phyloP scores from a whole-genome alignment of 2,329 filamentous ascomycete genomes.

The Aspergillus sp. region DNA sequence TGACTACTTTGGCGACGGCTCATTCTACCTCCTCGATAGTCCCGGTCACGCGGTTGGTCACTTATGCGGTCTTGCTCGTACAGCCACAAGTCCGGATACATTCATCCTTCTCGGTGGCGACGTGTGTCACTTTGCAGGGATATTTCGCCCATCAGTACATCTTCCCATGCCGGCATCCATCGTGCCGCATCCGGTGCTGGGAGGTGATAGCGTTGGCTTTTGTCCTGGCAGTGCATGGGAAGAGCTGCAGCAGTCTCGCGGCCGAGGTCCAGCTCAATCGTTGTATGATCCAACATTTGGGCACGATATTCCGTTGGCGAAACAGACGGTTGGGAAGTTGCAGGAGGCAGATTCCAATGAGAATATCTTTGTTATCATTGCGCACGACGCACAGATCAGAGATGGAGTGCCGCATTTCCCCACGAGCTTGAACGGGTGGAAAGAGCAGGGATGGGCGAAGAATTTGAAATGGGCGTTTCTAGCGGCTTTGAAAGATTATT shows the following conservation, averaged over 20 bases:
- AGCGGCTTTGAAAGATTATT: constrained; percentile 12
- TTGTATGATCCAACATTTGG: constrained; percentile 24
- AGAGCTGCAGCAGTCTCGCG: constrained; percentile 14
- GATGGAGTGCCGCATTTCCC: constrained; percentile 29
- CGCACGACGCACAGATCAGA: constrained; percentile 27
- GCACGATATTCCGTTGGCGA: constrained; percentile 25
- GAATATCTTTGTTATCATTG: constrained; percentile 31
- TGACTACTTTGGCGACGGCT: constrained; percentile 57
- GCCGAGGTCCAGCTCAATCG: constrained; percentile 7
- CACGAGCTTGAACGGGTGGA: constrained; percentile 28
- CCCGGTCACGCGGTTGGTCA: constrained; percentile 8
- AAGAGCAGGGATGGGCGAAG: constrained; percentile 22
- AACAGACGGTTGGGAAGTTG: constrained; percentile 19
- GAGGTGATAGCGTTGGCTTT: neutral
- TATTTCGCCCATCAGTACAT: neutral
- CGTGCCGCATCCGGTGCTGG: neutral
- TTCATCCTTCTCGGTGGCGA: constrained; percentile 1
- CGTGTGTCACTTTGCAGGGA: neutral
- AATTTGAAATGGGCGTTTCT: constrained; percentile 26
- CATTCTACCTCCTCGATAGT: constrained; percentile 52
- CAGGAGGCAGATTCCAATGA: constrained; percentile 27
- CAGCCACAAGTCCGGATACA: neutral
- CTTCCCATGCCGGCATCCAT: constrained; percentile 5
- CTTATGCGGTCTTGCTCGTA: neutral
- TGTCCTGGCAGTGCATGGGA: constrained; percentile 10